Evolutionary conservation across 495 filamentous ascomycete genomes (phyloP).

Genomic region (Aspergillus affinis): DNA sequence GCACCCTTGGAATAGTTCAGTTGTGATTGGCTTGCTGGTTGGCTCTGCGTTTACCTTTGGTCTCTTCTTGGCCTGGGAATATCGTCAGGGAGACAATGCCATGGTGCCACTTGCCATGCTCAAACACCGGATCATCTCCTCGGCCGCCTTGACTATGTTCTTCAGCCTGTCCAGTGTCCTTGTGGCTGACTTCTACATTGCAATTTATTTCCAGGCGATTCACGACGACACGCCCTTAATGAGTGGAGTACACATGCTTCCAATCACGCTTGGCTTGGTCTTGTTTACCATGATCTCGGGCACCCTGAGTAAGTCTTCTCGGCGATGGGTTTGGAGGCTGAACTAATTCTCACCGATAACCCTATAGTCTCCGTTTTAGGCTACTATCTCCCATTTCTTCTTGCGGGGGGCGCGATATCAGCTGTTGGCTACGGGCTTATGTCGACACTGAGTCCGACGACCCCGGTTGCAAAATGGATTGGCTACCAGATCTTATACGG

Average conservation of each 20-base stretch:
- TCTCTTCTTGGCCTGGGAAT: conserved; percentile 43
- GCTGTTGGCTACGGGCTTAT: conserved; percentile 64
- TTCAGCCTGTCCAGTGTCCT: conserved; percentile 20
- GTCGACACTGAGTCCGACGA: conserved; percentile 51
- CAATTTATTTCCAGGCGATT: conserved; percentile 35
- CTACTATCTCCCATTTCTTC: conserved; percentile 51
- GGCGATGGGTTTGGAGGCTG: no score
- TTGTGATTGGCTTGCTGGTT: conserved; percentile 25
- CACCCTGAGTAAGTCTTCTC: background rate
- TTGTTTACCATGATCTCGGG: conserved; percentile 4
- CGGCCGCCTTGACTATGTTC: conserved; percentile 17
- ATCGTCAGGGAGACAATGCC: conserved; percentile 43
- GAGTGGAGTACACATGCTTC: conserved; percentile 34
- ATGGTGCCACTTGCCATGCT: conserved; percentile 42
- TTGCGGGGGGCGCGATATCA: conserved; percentile 47
- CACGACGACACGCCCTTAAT: conserved; percentile 24
- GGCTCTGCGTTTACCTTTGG: conserved; percentile 17
- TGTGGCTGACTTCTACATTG: conserved; percentile 23
- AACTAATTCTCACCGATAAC: no score
- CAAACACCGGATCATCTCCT: conserved; percentile 23
- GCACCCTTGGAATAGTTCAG: conserved; percentile 23
- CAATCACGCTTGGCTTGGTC: conserved; percentile 40
- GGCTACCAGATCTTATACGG: conserved; percentile 63
- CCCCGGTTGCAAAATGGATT: conserved; percentile 54
- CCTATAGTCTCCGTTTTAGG: no score